Base-by-base conservation (phyloP, 441 rosid genomes). In the Daphne laureola region DNA sequence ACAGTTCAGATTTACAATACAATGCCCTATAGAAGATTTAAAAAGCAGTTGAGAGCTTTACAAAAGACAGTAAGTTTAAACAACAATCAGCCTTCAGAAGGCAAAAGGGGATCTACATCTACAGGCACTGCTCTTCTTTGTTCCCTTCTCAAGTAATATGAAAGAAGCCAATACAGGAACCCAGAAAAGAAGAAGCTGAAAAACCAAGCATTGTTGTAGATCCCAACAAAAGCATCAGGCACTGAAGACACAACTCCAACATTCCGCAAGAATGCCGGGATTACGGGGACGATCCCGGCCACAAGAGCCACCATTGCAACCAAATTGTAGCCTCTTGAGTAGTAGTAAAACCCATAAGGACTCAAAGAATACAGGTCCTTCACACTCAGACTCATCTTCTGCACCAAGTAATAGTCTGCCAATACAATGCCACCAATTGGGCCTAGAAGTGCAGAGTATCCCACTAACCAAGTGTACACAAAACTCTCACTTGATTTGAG, bases 401-500 rank as follows among this genome's bases (percentile, higher is more conserved):
- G 82, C 62, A 91, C 67, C 0, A 87, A 73, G 49, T 85, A 87
- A 68, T 91, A 91, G 78, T 91, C 96, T 2, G 76, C 77, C 6
- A 91, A 51, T 14, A 91, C 15, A 49, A 91, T 73, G 14, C 93
- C 96, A 0, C 92, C 90, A 14, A 87, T 86, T 1, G 98, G 93
- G 54, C 98, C 96, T 50, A 91, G 61, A 31, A 91, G 65, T 0
- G 95, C 98, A 0, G 98, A 91, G 72, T 91, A 87, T 0, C 96
- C 95, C n/a, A 91, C 81, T 26, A 87, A 66, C 98, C 98, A 91
- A 0, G 95, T 91, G 57, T 91, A 86, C 18, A 91, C 95, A 59
- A 91, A 91, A 74, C 93, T 91, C 74, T 91, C 95, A 57, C 98
- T 91, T 7, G 98, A 82, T 54, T 78, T 65, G 8, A 87, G 84